phyloP scores from a whole-genome alignment of 1,284 basidiomycete genomes.

The Moesziomyces sp. region DNA sequence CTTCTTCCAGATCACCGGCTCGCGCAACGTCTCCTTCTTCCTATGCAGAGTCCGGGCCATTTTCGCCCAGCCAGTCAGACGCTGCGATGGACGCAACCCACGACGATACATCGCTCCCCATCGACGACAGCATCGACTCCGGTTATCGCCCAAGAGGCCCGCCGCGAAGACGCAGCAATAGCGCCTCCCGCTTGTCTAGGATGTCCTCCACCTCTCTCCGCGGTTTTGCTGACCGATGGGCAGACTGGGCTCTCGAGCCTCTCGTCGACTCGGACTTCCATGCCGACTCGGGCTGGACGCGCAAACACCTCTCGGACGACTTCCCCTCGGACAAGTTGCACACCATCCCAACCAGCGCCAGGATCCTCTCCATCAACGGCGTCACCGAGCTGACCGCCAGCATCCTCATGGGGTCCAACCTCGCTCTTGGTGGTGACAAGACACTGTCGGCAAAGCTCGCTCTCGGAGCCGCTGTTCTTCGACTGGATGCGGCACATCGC shows the following conservation, averaged over 20 bases:
- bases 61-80: conserved; percentile 29
- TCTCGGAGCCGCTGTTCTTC: conserved; percentile 38
- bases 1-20: conserved; percentile 11
- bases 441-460: conserved; percentile 39
- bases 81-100: conserved; percentile 6
- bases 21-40: conserved; percentile 1
- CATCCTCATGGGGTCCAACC: conserved; percentile 42
- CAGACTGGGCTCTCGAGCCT: conserved; percentile 59
- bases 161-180: conserved; percentile 32
- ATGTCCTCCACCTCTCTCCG: conserved; percentile 32
- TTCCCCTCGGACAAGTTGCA: conserved; percentile 11
- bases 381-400: conserved; percentile 42
- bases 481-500: conserved; percentile 47
- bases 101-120: neutral
- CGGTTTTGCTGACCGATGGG: conserved; percentile 57
- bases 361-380: conserved; percentile 39
- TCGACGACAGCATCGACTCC: conserved; percentile 31
- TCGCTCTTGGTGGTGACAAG: conserved; percentile 35
- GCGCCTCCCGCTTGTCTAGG: conserved; percentile 26
- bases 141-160: conserved; percentile 13
- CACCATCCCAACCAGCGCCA: conserved; percentile 28
- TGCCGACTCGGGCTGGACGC: conserved; percentile 54
- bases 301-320: conserved; percentile 15
- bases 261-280: conserved; percentile 46
- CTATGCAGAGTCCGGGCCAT: neutral